Evolutionary conservation across 2,329 filamentous ascomycete species (phyloP).

Genomic region (Daldinia sp.): DNA sequence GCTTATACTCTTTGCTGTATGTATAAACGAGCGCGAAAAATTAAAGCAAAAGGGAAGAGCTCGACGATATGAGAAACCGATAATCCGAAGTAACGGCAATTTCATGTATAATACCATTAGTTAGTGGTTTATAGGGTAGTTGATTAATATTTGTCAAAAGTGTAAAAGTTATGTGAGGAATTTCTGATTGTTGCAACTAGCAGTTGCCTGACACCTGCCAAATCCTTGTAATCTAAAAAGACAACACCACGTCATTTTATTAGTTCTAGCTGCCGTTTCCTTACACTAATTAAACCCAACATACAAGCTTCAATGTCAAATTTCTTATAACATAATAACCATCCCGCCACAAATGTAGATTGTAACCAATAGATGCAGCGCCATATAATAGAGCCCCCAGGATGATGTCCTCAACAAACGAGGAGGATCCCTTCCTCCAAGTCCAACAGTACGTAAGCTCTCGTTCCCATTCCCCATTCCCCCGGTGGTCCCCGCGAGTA

Average conservation of each 20-base stretch:
- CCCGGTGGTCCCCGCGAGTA: background rate
- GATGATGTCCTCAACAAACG: slow-evolving; percentile 77
- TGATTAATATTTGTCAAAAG: background rate
- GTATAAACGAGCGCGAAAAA: slow-evolving; percentile 23
- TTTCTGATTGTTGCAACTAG: slow-evolving; percentile 3
- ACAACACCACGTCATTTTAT: slow-evolving; percentile 35
- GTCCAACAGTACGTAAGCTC: slow-evolving; percentile 70
- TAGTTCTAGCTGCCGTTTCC: slow-evolving; percentile 26
- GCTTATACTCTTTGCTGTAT: slow-evolving; percentile 15
- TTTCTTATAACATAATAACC: slow-evolving; percentile 2
- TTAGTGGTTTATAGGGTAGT: background rate
- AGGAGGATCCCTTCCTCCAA: slow-evolving; percentile 78
- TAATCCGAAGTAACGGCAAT: background rate
- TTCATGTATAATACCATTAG: background rate
- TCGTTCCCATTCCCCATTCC: background rate
- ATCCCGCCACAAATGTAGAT: slow-evolving; percentile 31
- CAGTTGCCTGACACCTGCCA: slow-evolving; percentile 30
- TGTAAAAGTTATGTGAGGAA: background rate
- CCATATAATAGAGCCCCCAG: slow-evolving; percentile 50
- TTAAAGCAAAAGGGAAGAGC: background rate
- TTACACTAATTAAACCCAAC: slow-evolving; percentile 22
- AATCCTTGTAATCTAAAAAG: slow-evolving; percentile 20
- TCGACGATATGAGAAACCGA: background rate
- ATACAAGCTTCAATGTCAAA: slow-evolving; percentile 10
- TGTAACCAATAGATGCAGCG: slow-evolving; percentile 48